These are phyloP conservation scores for Wolfiporia cocos DNA, from an alignment of 1,284 basidiomycete genomes.

Conservation along the genomic window DNA sequence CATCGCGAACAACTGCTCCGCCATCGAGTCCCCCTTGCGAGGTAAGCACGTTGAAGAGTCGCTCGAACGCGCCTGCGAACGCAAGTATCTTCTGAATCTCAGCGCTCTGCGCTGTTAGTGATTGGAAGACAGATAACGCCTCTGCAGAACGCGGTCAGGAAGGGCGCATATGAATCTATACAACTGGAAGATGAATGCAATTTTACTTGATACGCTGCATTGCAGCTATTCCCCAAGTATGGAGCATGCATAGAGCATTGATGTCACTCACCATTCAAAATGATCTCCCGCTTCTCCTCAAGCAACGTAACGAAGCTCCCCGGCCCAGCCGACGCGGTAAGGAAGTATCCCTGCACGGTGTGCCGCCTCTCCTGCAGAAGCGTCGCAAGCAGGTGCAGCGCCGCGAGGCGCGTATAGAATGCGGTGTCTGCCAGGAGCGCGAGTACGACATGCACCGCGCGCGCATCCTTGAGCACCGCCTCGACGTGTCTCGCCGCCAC, in stretches of 20 bases:
- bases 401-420: constrained; percentile 87
- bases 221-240: background rate
- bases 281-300: constrained; percentile 80
- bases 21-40: constrained; percentile 91
- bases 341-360: constrained; percentile 83
- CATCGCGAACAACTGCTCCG: constrained; percentile 84
- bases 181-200: background rate
- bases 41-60: constrained; percentile 84
- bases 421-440: constrained; percentile 66
- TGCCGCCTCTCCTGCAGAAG: constrained; percentile 78
- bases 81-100: constrained; percentile 97
- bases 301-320: constrained; percentile 65
- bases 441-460: constrained; percentile 74
- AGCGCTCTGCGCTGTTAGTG: constrained; percentile 79
- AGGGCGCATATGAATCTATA: background rate
- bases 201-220: constrained; percentile 1
- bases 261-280: constrained; percentile 64
- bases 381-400: constrained; percentile 79
- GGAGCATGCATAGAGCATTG: background rate
- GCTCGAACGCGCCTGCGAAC: constrained; percentile 97
- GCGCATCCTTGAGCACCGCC: constrained; percentile 61
- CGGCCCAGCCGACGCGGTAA: constrained; percentile 77
- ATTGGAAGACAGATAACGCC: constrained; percentile 79
- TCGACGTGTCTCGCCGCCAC: constrained; percentile 73
- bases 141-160: constrained; percentile 37